Base-by-base conservation (phyloP, 352 stramenopile species). In the Phytophthora constricta region DNA sequence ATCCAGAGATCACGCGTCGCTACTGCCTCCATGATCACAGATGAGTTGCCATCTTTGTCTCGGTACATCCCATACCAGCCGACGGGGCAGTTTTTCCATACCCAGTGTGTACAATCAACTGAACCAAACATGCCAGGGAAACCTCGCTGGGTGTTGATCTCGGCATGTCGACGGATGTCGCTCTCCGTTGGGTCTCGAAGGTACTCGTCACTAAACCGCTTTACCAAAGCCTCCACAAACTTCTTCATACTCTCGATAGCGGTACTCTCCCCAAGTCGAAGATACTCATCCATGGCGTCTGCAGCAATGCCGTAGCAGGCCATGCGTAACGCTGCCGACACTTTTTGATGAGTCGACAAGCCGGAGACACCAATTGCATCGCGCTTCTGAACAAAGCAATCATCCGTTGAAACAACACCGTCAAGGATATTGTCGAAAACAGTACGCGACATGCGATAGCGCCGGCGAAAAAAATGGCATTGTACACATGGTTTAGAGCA, bases 31-130 rank as follows among this genome's bases (percentile, higher is more conserved):
- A 70, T 60, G 22, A 56, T 28, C 4, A 55, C 27, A 9, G 51
- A 64, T 25, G n/a, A 4, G 50, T 28, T 19, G 53, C 17, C 5
- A 50, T 27, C 43, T 17, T 27, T 51, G 22, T 53, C 56, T 54
- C 34, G 48, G 25, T 56, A 71, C 41, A 65, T 54, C 4, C 57
- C 55, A 13, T 57, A 34, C 27, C 43, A 55, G 9, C 25, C 60
- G 1, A 37, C 34, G 13, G 68, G 20, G n/a, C 62, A 76, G 51
- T 72, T 76, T 46, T 76, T 68, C n/a, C 63, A 76, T 13, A 19
- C 5, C 50, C 68, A 71, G 19, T 68, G 62, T 2, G 52, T 72
- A 26, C 68, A 71, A 26, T 76, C 68, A 0, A 76, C 11, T 8
- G 33, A 65, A 4, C 68, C 62, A 28, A 76, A 64, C 62, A 76